Evolutionary conservation across 2,329 filamentous ascomycete species (phyloP).

Genomic region (Ceratocystis albifundus): DNA sequence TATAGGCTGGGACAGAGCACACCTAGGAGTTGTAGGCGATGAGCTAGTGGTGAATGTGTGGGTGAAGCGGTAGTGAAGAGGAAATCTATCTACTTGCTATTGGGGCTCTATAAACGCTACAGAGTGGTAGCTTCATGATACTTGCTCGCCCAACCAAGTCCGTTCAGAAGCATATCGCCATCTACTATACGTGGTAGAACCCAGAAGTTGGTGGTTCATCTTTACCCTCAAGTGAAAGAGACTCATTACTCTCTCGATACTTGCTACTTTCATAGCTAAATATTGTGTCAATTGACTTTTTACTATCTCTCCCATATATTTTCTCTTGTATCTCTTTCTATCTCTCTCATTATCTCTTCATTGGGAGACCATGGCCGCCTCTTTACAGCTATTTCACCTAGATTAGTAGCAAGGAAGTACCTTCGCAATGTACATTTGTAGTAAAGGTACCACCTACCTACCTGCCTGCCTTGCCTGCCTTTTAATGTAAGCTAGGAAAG

Average conservation of each 20-base stretch:
- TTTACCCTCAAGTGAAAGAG: too few relatives aligned
- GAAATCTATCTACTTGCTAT: too few relatives aligned
- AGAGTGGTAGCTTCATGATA: too few relatives aligned
- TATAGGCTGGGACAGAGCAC: conserved; percentile 45
- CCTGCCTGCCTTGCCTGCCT: background rate
- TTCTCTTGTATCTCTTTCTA: background rate
- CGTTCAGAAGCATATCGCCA: too few relatives aligned
- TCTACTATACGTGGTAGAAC: too few relatives aligned
- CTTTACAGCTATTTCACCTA: background rate
- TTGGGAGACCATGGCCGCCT: background rate
- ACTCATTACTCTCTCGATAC: too few relatives aligned
- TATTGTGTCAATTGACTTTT: too few relatives aligned
- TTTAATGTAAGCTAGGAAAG: background rate
- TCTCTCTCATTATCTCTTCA: background rate
- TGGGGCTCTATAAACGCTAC: too few relatives aligned
- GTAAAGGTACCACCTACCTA: background rate
- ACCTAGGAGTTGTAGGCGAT: conserved; percentile 37
- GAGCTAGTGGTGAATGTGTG: conserved; percentile 50
- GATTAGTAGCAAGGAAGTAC: background rate
- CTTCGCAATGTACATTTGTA: background rate
- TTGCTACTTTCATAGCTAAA: too few relatives aligned
- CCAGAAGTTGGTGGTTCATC: too few relatives aligned
- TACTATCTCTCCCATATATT: background rate
- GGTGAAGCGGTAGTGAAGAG: conserved; percentile 32
- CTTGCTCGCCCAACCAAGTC: too few relatives aligned